Evolutionary conservation across 2,329 filamentous ascomycete species (phyloP).

Genomic region (Talaromyces sp.): DNA sequence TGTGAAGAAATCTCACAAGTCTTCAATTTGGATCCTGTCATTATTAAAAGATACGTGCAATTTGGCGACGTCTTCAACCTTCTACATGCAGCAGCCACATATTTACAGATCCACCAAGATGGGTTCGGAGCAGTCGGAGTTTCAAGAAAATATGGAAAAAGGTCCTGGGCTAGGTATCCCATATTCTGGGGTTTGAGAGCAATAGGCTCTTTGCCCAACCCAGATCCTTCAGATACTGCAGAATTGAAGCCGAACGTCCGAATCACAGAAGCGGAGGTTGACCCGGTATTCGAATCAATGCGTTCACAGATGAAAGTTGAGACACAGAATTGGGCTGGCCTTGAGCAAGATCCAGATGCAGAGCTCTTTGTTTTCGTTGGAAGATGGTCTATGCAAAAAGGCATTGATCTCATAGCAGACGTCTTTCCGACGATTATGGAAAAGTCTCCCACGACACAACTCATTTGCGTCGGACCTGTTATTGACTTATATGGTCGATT

Average conservation of each 20-base stretch:
- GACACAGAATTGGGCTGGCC: slow-evolving; percentile 60
- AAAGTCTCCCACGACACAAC: slow-evolving; percentile 52
- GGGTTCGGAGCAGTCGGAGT: slow-evolving; percentile 62
- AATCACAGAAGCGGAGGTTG: slow-evolving; percentile 45
- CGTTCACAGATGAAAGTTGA: slow-evolving; percentile 52
- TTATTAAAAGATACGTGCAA: slow-evolving; percentile 56
- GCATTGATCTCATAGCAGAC: slow-evolving; percentile 61
- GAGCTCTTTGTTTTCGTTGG: slow-evolving; percentile 64
- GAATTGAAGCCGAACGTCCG: slow-evolving; percentile 51
- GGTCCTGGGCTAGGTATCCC: slow-evolving; percentile 58
- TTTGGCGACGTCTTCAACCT: slow-evolving; percentile 63
- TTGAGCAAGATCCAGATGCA: slow-evolving; percentile 55
- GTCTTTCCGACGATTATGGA: slow-evolving; percentile 60
- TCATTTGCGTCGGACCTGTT: slow-evolving; percentile 57
- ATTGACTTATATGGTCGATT: slow-evolving; percentile 63
- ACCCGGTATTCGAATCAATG: slow-evolving; percentile 49
- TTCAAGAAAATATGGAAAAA: slow-evolving; percentile 60
- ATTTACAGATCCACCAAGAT: slow-evolving; percentile 58
- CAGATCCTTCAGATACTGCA: slow-evolving; percentile 58
- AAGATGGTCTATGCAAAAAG: slow-evolving; percentile 62
- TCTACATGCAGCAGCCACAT: slow-evolving; percentile 58
- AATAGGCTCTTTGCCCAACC: slow-evolving; percentile 59
- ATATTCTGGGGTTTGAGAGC: slow-evolving; percentile 61
- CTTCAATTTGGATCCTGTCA: slow-evolving; percentile 53
- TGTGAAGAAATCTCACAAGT: slow-evolving; percentile 57